Evolutionary conservation across 2,329 filamentous ascomycete species (phyloP).

Genomic region (Xylariaceae sp.): DNA sequence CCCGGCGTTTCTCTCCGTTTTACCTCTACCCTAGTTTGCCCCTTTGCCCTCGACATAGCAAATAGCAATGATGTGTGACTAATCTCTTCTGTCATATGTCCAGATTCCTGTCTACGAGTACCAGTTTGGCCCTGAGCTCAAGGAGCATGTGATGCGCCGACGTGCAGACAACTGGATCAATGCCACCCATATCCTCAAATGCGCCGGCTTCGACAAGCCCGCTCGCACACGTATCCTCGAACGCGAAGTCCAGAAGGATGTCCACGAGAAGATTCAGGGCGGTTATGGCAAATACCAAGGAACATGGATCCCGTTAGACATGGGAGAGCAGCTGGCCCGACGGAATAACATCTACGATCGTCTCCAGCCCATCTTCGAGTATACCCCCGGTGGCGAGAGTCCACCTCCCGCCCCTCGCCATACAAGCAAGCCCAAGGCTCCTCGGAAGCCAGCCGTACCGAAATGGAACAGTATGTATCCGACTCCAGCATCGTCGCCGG

Average conservation of each 20-base stretch:
- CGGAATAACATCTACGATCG: constrained; percentile 84
- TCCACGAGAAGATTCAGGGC: constrained; percentile 96
- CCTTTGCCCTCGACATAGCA: not conserved
- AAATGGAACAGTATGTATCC: constrained; percentile 47
- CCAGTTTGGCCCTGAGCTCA: constrained; percentile 72
- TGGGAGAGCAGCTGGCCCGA: constrained; percentile 74
- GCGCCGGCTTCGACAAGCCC: constrained; percentile 95
- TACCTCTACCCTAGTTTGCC: not conserved
- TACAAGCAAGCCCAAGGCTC: constrained; percentile 76
- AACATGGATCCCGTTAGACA: constrained; percentile 89
- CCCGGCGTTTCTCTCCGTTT: constrained; percentile 3
- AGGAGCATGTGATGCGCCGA: constrained; percentile 91
- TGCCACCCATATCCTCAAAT: constrained; percentile 97
- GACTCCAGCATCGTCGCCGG: not conserved
- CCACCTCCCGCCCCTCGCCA: constrained; percentile 93
- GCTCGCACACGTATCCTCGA: constrained; percentile 91
- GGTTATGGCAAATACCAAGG: constrained; percentile 99
- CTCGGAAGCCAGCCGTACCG: constrained; percentile 60
- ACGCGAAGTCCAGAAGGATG: constrained; percentile 91
- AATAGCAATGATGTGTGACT: not conserved
- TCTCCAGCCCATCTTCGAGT: constrained; percentile 84
- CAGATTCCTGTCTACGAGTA: constrained; percentile 94
- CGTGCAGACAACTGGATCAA: constrained; percentile 96
- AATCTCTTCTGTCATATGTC: constrained; percentile 1
- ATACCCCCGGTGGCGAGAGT: constrained; percentile 73